phyloP scores from a whole-genome alignment of 1,139 yeast species.

The Pichia sp. region DNA sequence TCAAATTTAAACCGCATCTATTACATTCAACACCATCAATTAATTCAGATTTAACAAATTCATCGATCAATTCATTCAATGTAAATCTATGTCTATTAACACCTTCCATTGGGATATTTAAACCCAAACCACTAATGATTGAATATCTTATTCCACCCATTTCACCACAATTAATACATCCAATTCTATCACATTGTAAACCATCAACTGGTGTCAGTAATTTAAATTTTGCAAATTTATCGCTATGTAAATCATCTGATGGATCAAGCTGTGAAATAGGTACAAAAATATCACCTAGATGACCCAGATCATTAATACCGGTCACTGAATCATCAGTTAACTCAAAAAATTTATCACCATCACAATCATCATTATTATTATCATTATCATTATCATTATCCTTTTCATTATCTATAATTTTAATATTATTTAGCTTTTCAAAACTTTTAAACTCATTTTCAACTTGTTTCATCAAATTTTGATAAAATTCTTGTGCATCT shows the following conservation, averaged over 20 bases:
- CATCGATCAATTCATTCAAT: slow-evolving; percentile 53
- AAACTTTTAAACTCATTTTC: slow-evolving; percentile 49
- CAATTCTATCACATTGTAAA: slow-evolving; percentile 75
- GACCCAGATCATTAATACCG: slow-evolving; percentile 49
- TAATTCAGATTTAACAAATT: slow-evolving; percentile 75
- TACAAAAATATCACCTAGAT: slow-evolving; percentile 55
- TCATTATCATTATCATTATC: background rate
- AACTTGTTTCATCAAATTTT: slow-evolving; percentile 62
- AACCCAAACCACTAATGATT: slow-evolving; percentile 72
- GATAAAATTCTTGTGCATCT: slow-evolving; percentile 93
- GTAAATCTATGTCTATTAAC: slow-evolving; percentile 38
- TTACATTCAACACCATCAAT: slow-evolving; percentile 92
- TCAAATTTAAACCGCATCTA: slow-evolving; percentile 71
- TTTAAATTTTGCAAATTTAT: slow-evolving; percentile 46
- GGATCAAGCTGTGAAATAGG: slow-evolving; percentile 75
- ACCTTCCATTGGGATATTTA: slow-evolving; percentile 48
- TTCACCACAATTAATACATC: slow-evolving; percentile 85
- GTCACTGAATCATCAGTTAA: slow-evolving; percentile 25
- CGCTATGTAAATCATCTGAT: slow-evolving; percentile 36
- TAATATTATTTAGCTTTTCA: slow-evolving; percentile 4
- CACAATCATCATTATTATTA: background rate
- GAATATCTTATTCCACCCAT: slow-evolving; percentile 86
- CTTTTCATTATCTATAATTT: background rate
- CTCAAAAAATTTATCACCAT: slow-evolving; percentile 22
- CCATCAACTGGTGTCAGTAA: slow-evolving; percentile 89